phyloP scores from a whole-genome alignment of 768 basidiomycete species.

The Gyrodon lividus region DNA sequence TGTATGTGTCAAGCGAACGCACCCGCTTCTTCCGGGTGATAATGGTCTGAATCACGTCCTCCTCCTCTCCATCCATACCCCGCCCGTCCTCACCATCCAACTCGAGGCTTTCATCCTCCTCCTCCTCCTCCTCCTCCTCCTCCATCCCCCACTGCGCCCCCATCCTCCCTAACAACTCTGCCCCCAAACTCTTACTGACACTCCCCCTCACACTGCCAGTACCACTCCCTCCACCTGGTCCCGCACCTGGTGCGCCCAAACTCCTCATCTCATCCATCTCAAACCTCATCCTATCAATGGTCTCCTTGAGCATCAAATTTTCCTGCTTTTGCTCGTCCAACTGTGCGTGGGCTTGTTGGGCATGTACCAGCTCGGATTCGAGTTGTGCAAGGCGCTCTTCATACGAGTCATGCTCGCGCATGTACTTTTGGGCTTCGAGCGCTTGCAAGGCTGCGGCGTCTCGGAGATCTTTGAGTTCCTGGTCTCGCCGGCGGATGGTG shows the following conservation, averaged over 20 bases:
- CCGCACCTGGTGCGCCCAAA: slow-evolving; percentile 34
- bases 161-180: slow-evolving; percentile 67
- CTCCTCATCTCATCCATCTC: slow-evolving; percentile 91
- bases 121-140: slow-evolving; percentile 41
- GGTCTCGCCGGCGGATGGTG: slow-evolving; percentile 71
- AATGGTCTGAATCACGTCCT: slow-evolving; percentile 81
- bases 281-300: slow-evolving; percentile 90
- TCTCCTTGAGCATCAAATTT: slow-evolving; percentile 91
- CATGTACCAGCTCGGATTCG: slow-evolving; percentile 68
- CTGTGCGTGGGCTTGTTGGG: slow-evolving; percentile 68
- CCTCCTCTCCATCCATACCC: slow-evolving; percentile 58
- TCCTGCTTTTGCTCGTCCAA: slow-evolving; percentile 94
- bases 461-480: slow-evolving; percentile 62
- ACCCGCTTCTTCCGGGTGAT: slow-evolving; percentile 83
- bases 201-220: slow-evolving; percentile 51
- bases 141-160: slow-evolving; percentile 43
- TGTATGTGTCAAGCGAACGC: slow-evolving; percentile 12
- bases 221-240: slow-evolving; percentile 40
- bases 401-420: slow-evolving; percentile 64
- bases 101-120: slow-evolving; percentile 33
- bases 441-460: slow-evolving; percentile 60
- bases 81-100: slow-evolving; percentile 44
- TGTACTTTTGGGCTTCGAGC: slow-evolving; percentile 65
- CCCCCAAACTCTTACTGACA: slow-evolving; percentile 73
- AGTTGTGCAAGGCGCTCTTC: slow-evolving; percentile 70